Percentiles rank a stretch among this genome's conserved stretches.
Conservation (phyloP, 306 rosid genomes). For the Fagus crenata region DNA sequence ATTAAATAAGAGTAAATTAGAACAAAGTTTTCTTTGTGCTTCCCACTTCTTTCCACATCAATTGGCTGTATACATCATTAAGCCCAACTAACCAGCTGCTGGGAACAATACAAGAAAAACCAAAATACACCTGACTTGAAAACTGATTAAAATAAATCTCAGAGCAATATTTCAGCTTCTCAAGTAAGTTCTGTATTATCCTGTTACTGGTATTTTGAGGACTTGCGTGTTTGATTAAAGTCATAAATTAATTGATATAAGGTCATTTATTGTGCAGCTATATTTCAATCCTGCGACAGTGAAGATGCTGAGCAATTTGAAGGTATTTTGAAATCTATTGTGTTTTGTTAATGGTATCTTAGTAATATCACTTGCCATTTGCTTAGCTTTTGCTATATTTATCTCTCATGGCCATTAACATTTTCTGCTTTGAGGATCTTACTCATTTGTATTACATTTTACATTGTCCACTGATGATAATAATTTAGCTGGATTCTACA, state of each 20-base stretch:
- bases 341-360: constrained; percentile 17
- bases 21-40: no score
- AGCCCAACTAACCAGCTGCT: background rate
- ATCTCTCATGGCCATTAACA: constrained; percentile 21
- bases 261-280: constrained; percentile 61
- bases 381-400: constrained; percentile 27
- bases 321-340: constrained; percentile 56
- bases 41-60: no score
- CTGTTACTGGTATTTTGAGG: background rate
- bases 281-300: constrained; percentile 98
- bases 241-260: constrained; percentile 10
- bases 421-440: background rate
- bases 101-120: background rate
- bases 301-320: constrained; percentile 98
- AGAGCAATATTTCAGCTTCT: background rate
- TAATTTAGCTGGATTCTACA: constrained; percentile 12
- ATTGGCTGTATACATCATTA: no score
- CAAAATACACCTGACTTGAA: background rate
- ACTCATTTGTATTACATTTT: background rate
- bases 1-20: no score
- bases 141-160: background rate
- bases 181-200: background rate
- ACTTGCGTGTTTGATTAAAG: background rate
- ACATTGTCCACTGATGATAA: background rate
- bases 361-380: constrained; percentile 18